phyloP scores from a whole-genome alignment of 768 basidiomycete genomes.

The Boletus edulis region DNA sequence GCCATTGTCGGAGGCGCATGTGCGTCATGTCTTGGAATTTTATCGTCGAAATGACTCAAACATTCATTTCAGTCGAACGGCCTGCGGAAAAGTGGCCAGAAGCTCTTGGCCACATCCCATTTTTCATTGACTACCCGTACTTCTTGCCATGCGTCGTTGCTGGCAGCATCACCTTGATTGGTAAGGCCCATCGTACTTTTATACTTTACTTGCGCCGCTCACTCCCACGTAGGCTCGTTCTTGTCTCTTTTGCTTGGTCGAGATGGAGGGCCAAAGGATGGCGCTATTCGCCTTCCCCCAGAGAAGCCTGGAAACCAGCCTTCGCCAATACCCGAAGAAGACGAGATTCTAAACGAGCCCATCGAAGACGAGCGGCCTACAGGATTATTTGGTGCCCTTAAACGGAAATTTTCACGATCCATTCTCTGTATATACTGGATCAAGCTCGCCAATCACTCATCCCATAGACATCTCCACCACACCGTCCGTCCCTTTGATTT shows the following conservation, averaged over 20 bases:
- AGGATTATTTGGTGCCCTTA: constrained; percentile 39
- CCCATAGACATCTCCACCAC: constrained; percentile 31
- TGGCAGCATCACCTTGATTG: constrained; percentile 68
- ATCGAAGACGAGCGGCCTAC: constrained; percentile 38
- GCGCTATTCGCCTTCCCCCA: constrained; percentile 75
- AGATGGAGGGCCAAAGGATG: constrained; percentile 88
- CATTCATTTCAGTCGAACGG: constrained; percentile 59
- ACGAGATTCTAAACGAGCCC: constrained; percentile 47
- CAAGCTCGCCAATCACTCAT: constrained; percentile 45
- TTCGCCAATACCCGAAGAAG: constrained; percentile 68
- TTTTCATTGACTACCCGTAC: constrained; percentile 86
- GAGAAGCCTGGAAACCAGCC: constrained; percentile 61
- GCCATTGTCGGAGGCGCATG: constrained; percentile 83
- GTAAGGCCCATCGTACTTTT: constrained; percentile 35
- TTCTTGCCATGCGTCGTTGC: constrained; percentile 84
- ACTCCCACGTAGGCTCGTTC: constrained; percentile 59
- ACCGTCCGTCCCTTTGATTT: constrained; percentile 47
- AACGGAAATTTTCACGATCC: constrained; percentile 50
- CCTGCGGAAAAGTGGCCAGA: constrained; percentile 87
- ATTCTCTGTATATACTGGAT: constrained; percentile 59
- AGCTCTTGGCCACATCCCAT: constrained; percentile 57
- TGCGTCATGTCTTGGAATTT: constrained; percentile 37
- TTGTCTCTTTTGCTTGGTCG: constrained; percentile 85
- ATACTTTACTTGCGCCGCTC: background rate
- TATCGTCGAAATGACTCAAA: constrained; percentile 5